Evolutionary conservation across 495 filamentous ascomycete genomes (phyloP).

Genomic region (Articulospora tetracladia): DNA sequence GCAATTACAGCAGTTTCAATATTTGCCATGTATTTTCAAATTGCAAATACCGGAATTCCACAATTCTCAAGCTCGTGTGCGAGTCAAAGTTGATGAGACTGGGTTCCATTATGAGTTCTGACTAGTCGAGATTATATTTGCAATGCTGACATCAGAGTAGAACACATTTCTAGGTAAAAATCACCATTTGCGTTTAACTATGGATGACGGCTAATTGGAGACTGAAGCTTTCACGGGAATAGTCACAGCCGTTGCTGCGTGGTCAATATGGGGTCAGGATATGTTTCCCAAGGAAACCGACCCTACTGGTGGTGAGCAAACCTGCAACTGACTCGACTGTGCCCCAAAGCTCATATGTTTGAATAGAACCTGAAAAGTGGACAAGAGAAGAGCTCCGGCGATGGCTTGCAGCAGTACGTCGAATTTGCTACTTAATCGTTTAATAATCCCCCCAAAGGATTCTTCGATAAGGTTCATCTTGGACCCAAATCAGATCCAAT

Average conservation of each 20-base stretch:
- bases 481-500: no score
- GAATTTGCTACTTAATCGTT: slow-evolving; percentile 1
- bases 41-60: no score
- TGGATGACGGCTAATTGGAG: no score
- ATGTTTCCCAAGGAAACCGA: slow-evolving; percentile 70
- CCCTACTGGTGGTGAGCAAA: slow-evolving; percentile 65
- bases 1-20: no score
- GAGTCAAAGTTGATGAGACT: no score
- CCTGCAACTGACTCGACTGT: background rate
- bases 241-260: slow-evolving; percentile 77
- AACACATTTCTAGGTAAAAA: slow-evolving; percentile 51
- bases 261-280: slow-evolving; percentile 78
- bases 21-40: no score
- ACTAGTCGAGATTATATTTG: background rate
- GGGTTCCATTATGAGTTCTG: no score
- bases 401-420: slow-evolving; percentile 73
- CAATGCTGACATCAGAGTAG: slow-evolving; percentile 19
- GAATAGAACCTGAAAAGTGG: slow-evolving; percentile 64
- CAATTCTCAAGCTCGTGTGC: no score
- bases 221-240: slow-evolving; percentile 69
- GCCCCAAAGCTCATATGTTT: background rate
- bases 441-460: no score
- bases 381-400: slow-evolving; percentile 64
- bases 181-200: background rate
- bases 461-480: no score